These are phyloP conservation scores for Endoconidiophora polonica DNA, from an alignment of 2,329 filamentous ascomycete genomes.

Conservation along the genomic window DNA sequence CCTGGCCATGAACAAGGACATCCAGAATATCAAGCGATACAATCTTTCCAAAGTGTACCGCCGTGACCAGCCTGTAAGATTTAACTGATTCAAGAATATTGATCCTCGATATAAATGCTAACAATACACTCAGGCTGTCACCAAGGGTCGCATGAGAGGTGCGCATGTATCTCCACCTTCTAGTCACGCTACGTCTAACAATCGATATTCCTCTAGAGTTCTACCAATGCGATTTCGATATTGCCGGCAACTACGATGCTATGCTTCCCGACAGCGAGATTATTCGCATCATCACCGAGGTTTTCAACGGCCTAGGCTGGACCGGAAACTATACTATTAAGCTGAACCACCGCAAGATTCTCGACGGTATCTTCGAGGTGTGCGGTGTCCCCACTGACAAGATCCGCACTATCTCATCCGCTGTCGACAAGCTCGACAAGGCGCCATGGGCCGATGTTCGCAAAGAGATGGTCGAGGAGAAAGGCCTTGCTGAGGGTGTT, in stretches of 20 bases:
- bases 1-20: constrained; percentile 74
- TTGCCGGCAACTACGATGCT: constrained; percentile 65
- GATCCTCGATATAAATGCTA: not conserved
- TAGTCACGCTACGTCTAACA: not conserved
- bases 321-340: constrained; percentile 59
- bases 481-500: constrained; percentile 58
- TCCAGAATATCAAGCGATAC: constrained; percentile 80
- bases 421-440: constrained; percentile 94
- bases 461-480: constrained; percentile 86
- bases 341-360: constrained; percentile 83
- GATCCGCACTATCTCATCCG: constrained; percentile 76
- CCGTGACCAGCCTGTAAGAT: constrained; percentile 23
- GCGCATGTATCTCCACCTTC: not conserved
- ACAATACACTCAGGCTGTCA: constrained; percentile 53
- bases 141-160: constrained; percentile 69
- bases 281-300: constrained; percentile 52
- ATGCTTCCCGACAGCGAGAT: constrained; percentile 92
- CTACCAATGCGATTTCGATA: constrained; percentile 95
- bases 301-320: constrained; percentile 18
- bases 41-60: constrained; percentile 76
- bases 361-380: constrained; percentile 83
- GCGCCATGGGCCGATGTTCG: constrained; percentile 57
- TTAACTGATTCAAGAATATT: not conserved
- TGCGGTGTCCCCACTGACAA: constrained; percentile 78
- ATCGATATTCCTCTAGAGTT: constrained; percentile 41